Evolutionary conservation across 495 filamentous ascomycete species (phyloP).

Genomic region (Aspergillus baeticus): DNA sequence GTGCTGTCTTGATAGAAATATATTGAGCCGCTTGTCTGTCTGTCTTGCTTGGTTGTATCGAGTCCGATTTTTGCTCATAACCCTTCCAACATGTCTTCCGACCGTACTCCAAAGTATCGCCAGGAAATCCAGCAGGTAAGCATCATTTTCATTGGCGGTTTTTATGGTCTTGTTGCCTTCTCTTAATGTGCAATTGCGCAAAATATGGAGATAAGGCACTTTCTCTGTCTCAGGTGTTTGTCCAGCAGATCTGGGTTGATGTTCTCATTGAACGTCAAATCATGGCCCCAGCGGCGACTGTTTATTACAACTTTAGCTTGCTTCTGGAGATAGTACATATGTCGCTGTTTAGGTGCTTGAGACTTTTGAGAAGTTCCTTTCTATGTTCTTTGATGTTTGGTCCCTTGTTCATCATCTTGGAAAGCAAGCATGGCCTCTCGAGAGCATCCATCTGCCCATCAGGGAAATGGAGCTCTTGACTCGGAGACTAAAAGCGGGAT

Average conservation of each 20-base stretch:
- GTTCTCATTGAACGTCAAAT: no score
- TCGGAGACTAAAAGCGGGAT: neutral
- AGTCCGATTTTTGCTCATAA: neutral
- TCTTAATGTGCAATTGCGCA: neutral
- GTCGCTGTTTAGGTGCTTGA: no score
- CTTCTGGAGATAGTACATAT: no score
- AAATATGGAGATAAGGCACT: neutral
- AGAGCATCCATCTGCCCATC: neutral
- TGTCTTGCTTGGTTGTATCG: neutral
- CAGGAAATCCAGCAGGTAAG: slow-evolving; percentile 93
- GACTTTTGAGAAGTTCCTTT: neutral
- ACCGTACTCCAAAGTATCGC: slow-evolving; percentile 77
- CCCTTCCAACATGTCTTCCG: slow-evolving; percentile 57
- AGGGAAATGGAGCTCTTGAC: neutral
- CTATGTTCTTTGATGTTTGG: neutral
- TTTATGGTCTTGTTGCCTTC: neutral
- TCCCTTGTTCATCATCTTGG: neutral
- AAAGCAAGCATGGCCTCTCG: neutral
- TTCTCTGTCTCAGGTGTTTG: no score
- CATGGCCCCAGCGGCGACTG: no score
- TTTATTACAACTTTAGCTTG: no score
- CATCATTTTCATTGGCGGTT: neutral
- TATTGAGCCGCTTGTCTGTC: neutral
- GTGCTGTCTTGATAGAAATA: neutral
- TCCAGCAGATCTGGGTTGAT: no score